Conservation (phyloP, 768 basidiomycete species). For the Pisolithus microcarpus region DNA sequence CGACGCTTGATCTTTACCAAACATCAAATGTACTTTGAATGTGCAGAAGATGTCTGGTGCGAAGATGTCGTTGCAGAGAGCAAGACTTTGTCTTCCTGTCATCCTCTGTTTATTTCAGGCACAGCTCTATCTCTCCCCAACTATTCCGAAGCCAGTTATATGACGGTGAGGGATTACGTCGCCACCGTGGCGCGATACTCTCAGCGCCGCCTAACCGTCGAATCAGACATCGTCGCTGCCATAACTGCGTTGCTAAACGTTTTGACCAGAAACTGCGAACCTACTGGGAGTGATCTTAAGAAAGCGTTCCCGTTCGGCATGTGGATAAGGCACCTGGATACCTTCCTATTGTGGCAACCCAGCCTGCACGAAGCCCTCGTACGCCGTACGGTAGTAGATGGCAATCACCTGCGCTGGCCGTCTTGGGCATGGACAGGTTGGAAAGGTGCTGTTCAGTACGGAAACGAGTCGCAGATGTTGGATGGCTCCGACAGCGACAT, state of each 20-base stretch:
- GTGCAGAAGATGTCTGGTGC: background rate
- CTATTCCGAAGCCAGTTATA: background rate
- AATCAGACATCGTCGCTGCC: slow-evolving; percentile 12
- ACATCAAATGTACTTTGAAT: slow-evolving; percentile 16
- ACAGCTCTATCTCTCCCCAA: background rate
- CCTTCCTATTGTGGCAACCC: slow-evolving; percentile 18
- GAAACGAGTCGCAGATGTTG: slow-evolving; percentile 1
- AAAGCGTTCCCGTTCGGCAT: slow-evolving; percentile 9
- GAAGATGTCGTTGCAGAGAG: background rate
- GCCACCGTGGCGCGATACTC: slow-evolving; percentile 8
- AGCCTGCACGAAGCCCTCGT: slow-evolving; percentile 4
- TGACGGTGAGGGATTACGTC: background rate
- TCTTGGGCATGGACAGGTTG: slow-evolving; percentile 24
- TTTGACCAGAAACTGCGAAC: background rate
- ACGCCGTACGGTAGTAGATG: slow-evolving; percentile 3
- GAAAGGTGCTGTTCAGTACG: slow-evolving; percentile 13
- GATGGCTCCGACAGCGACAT: background rate
- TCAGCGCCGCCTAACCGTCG: slow-evolving; percentile 7
- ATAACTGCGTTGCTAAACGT: slow-evolving; percentile 6
- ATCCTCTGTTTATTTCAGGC: background rate
- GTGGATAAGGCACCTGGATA: slow-evolving; percentile 10
- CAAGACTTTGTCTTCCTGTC: background rate
- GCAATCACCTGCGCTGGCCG: slow-evolving; percentile 6
- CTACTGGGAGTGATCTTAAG: background rate
- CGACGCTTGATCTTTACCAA: slow-evolving; percentile 14